Base-by-base conservation (phyloP, 2,329 filamentous ascomycete species). In the Clarireedia sp. region DNA sequence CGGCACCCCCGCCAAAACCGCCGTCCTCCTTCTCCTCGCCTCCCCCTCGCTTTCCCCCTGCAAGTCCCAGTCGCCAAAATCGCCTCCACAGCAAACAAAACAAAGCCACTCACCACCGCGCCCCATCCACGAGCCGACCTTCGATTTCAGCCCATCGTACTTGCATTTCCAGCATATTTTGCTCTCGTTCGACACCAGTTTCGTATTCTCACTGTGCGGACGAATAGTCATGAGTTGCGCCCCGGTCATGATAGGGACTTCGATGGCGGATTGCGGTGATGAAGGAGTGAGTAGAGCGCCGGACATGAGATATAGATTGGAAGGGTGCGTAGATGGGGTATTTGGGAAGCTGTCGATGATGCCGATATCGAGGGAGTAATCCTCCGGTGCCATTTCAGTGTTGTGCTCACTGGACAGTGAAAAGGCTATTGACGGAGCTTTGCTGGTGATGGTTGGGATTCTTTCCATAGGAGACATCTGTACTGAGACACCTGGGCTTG, bases 71-170 rank as follows among this genome's bases (percentile, higher is more conserved):
- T 62, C 62, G n/a, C 65, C 59, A n/a, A 62, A 43, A 49, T 62
- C 59, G 44, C 59, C 50, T 9, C 62, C 64, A 59, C 64, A 67
- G 41, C 64, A 67, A 19, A 62, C 45, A 51, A 63, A 62, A 33
- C 61, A 66, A 3, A 63, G 2, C 47, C 60, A 60, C 17, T 63
- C 50, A 2, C 55, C 51, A 17, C 51, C 48, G 10, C 56, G 38
- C 54, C 62, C 57, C 58, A 64, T 41, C 57, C 21, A 51, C 67
- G 54, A 38, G 64, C 48, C 17, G 64, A 3, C 7, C 48, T 57
- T 36, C 65, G 66, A 55, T 61, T 65, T 64, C 65, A 67, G 47
- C 64, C 66, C 36, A 44, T 62, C 14, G 17, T 14, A n/a, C 55
- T 44, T 6, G 44, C 55, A 17, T 26, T n/a, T 8, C 55, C 26